Base-by-base conservation (phyloP, 306 rosid genomes). In the Inga leiocalycina region DNA sequence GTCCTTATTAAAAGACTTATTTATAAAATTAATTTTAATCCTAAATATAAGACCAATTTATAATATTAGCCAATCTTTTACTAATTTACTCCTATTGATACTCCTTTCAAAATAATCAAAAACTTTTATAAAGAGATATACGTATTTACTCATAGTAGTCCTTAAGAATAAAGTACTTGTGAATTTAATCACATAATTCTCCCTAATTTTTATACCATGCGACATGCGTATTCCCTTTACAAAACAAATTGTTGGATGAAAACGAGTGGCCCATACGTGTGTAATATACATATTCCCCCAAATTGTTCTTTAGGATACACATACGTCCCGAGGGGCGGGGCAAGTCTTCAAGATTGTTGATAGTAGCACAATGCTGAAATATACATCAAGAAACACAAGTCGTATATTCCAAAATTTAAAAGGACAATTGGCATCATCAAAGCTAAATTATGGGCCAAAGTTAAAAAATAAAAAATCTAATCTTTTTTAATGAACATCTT, bases 401-500 rank as follows among this genome's bases (percentile, higher is more conserved):
- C 46, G 4, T 48, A 82, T 37, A 20, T 14, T 57, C 74, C 54
- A 68, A 61, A 73, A 16, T 57, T n/a, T 39, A n/a, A 45, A 41
- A 8, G 69, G 67, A 45, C 13, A 64, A 57, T 14, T 20, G 41
- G 68, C 61, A 35, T 27, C 51, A 43, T 74, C 19, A 10, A 35
- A 45, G 79, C 51, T 68, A 70, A 68, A 75, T 44, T 74, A 32
- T 15, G 15, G 49, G 43, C 35, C 46, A 56, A 56, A 16, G 37
- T n/a, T n/a, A n/a, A n/a, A n/a, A n/a, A n/a, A n/a, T 39, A 1
- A 39, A 16, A 80, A 57, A 61, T 20, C 44, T 83, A 75, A 24
- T 80, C 90, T 81, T 87, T 86, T 81, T 83, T 76, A 30, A 88
- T 68, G 73, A 92, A 90, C 93, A 96, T 90, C 48, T 89, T 92